phyloP scores from a whole-genome alignment of 768 basidiomycete species.

The Rickenella mellea region DNA sequence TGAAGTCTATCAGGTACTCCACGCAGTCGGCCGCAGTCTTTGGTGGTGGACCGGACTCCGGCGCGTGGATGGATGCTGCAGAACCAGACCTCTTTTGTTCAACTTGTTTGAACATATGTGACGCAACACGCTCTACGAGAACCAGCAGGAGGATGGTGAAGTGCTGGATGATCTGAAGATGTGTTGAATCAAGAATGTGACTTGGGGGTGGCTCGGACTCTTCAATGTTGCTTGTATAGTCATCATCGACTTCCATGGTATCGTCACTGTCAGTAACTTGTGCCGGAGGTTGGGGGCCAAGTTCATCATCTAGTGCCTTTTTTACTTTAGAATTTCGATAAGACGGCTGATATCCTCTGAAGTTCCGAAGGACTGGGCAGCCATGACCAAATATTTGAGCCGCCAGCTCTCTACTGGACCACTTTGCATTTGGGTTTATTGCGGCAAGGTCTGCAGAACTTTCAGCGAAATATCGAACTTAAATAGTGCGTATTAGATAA shows the following conservation, averaged over 20 bases:
- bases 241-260: constrained; percentile 57
- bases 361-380: background rate
- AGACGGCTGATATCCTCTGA: background rate
- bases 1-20: constrained; percentile 50
- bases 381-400: constrained; percentile 12
- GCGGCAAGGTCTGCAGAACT: constrained; percentile 1
- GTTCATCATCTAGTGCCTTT: background rate
- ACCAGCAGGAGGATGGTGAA: constrained; percentile 53
- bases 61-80: constrained; percentile 47
- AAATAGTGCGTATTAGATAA: background rate
- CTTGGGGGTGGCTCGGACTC: constrained; percentile 27
- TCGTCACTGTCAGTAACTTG: constrained; percentile 11
- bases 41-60: constrained; percentile 36
- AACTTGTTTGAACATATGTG: background rate
- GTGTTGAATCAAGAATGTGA: constrained; percentile 57
- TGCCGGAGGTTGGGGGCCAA: background rate
- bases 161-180: constrained; percentile 59
- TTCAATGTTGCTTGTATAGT: constrained; percentile 20
- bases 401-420: constrained; percentile 1
- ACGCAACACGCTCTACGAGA: constrained; percentile 43
- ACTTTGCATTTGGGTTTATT: constrained; percentile 5
- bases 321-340: background rate
- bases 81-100: constrained; percentile 19
- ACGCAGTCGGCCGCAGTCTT: constrained; percentile 50
- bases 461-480: background rate